These are phyloP conservation scores for Cutaneotrichosporon cavernicola DNA, from an alignment of 1,284 basidiomycete species.

Conservation along the genomic window DNA sequence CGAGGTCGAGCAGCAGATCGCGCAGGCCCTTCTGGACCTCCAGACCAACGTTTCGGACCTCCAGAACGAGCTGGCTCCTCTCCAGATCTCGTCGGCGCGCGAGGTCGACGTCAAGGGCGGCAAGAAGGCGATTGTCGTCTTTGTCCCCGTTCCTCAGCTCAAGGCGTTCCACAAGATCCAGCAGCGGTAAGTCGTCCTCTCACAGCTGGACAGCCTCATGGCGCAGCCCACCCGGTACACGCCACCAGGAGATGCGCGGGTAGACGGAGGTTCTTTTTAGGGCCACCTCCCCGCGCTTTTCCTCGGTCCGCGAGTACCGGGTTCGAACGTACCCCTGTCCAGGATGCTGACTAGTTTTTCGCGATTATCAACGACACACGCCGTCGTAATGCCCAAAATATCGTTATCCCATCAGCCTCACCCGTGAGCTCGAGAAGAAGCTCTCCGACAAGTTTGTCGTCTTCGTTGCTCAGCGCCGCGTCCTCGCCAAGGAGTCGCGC, in stretches of 20 bases:
- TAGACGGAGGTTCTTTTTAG: slow-evolving; percentile 54
- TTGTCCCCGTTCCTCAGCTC: slow-evolving; percentile 94
- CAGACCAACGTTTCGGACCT: slow-evolving; percentile 98
- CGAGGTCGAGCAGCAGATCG: slow-evolving; percentile 89
- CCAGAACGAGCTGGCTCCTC: slow-evolving; percentile 89
- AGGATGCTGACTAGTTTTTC: slow-evolving; percentile 26
- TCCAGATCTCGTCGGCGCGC: slow-evolving; percentile 96
- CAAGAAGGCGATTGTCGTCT: slow-evolving; percentile 99
- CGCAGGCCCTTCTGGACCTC: slow-evolving; percentile 95
- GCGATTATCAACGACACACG: slow-evolving; percentile 6
- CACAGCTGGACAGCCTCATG: slow-evolving; percentile 5
- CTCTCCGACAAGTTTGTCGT: slow-evolving; percentile 95
- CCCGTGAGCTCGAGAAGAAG: slow-evolving; percentile 98
- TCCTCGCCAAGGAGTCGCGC: slow-evolving; percentile 95
- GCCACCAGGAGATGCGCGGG: slow-evolving; percentile 30
- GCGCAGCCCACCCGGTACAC: slow-evolving; percentile 14
- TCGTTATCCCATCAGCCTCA: slow-evolving; percentile 64
- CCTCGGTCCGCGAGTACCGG: slow-evolving; percentile 22
- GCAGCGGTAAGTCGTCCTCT: slow-evolving; percentile 70
- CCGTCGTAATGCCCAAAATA: slow-evolving; percentile 27
- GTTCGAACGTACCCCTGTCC: slow-evolving; percentile 8
- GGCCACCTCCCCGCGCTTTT: slow-evolving; percentile 49
- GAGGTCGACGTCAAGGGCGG: slow-evolving; percentile 99
- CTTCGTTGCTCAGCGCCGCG: slow-evolving; percentile 97
- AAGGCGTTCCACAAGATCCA: slow-evolving; percentile 99